phyloP scores from a whole-genome alignment of 2,329 filamentous ascomycete species.

The Fusarium agapanthi region DNA sequence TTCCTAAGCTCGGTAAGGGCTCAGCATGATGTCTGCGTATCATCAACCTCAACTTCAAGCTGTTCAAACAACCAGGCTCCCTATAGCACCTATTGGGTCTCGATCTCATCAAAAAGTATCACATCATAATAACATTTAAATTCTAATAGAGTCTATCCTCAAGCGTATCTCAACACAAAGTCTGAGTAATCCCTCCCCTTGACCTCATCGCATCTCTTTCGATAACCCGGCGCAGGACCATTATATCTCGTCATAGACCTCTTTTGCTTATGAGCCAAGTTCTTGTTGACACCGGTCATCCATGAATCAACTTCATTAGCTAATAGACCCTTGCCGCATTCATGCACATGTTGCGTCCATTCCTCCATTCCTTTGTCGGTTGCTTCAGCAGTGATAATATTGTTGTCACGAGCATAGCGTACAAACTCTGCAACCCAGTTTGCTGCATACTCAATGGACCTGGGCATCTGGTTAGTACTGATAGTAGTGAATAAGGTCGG shows the following conservation, averaged over 20 bases:
- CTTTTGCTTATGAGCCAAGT: slow-evolving; percentile 56
- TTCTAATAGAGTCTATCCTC: not conserved
- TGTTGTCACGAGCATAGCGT: slow-evolving; percentile 43
- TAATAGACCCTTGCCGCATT: slow-evolving; percentile 55
- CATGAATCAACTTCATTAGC: slow-evolving; percentile 54
- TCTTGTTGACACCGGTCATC: slow-evolving; percentile 65
- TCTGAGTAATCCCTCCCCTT: slow-evolving; percentile 39
- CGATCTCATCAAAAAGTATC: rapidly evolving
- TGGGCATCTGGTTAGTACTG: not conserved
- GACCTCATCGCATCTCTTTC: slow-evolving; percentile 49
- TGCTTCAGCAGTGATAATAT: slow-evolving; percentile 50
- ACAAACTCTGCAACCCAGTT: slow-evolving; percentile 50
- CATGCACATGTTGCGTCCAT: slow-evolving; percentile 60
- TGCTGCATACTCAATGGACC: slow-evolving; percentile 53
- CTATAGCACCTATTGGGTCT: not conserved
- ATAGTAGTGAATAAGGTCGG: rapidly evolving
- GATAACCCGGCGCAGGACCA: slow-evolving; percentile 55
- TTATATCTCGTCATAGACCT: slow-evolving; percentile 57
- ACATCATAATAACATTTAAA: not conserved
- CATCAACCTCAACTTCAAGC: no score
- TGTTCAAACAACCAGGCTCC: no score
- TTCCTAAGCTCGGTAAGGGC: rapidly evolving
- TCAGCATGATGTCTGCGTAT: not conserved
- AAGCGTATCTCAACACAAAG: slow-evolving; percentile 8
- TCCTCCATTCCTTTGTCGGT: slow-evolving; percentile 49